These are phyloP conservation scores for Artemisia tridentata DNA, from an alignment of 129 eudicot species.

Conservation along the genomic window DNA sequence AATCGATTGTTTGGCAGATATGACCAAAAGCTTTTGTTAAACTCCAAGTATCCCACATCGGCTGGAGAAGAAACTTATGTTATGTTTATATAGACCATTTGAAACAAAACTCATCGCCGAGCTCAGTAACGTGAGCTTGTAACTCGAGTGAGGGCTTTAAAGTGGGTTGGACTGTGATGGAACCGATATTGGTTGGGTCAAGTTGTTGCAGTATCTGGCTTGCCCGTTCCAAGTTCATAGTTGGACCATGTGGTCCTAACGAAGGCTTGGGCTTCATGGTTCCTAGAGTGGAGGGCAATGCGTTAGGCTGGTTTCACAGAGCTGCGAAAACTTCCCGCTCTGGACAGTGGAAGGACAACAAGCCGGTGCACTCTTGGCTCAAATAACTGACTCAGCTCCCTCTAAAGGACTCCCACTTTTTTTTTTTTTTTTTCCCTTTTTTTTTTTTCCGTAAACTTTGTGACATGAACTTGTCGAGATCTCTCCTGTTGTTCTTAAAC, in stretches of 20 bases:
- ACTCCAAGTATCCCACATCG: background rate
- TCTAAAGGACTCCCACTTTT: slow-evolving; percentile 6
- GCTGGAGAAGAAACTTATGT: background rate
- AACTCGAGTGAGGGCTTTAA: slow-evolving; percentile 13
- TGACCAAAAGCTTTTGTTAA: background rate
- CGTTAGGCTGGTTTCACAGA: slow-evolving; percentile 15
- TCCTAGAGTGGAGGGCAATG: background rate
- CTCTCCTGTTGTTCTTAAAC: no score
- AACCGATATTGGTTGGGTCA: background rate
- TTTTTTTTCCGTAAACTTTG: no score
- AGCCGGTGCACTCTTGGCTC: background rate
- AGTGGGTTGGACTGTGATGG: slow-evolving; percentile 4
- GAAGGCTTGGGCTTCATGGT: slow-evolving; percentile 10
- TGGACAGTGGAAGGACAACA: slow-evolving; percentile 2
- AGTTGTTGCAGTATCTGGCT: background rate
- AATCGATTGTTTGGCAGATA: background rate
- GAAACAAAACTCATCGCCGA: background rate
- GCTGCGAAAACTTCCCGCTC: slow-evolving; percentile 9
- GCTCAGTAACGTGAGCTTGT: slow-evolving; percentile 12
- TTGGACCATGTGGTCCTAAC: slow-evolving; percentile 6
- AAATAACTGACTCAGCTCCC: background rate
- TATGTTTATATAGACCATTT: background rate
- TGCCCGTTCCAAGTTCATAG: slow-evolving; percentile 21
- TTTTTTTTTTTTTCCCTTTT: background rate
- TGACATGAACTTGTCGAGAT: no score